Base-by-base conservation (phyloP, 306 rosid genomes). In the Ammopiptanthus mongolicus region DNA sequence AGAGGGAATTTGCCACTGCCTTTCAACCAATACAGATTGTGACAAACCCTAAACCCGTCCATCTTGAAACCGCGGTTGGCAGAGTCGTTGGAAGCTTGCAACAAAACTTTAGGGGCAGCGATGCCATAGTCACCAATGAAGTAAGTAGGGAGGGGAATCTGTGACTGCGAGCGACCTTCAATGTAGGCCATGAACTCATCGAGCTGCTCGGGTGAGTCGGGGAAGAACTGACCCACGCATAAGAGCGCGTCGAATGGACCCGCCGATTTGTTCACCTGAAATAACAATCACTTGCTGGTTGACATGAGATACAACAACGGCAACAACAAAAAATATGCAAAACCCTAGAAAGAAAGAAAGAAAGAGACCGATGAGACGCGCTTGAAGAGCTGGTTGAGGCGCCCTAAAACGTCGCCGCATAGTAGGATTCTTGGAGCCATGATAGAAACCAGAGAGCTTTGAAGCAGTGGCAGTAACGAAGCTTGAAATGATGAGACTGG, bases 171-270 rank as follows among this genome's bases (percentile, higher is more conserved):
- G 1, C 91, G 87, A 74, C 97, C 93, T 83, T 95, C 91, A 4
- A 89, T 56, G 75, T 75, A 95, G 22, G 74, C 81, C 63, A 62
- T 57, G 68, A 92, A 83, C 77, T 95, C 97, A 4, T 78, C 88
- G 17, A 92, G 74, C 55, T 68, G 91, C 6, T 90, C 96, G 21
- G 87, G 80, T 21, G 93, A 86, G 80, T 95, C 92, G 0, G 99
- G 99, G 75, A 95, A 95, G 88, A 95, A 95, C 67, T 92, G 97
- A 0, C 97, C 99, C 8, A 92, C 97, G 79, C 99, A 95, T 31
- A 92, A 79, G 8, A 95, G 82, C 50, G 90, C 97, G 64, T 95
- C 97, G 81, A 95, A 95, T 15, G 99, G 99, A 39, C 97, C 99
- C 29, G 99, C 97, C 22, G 97, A 90, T 85, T 95, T 92, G 89